Conservation (phyloP, 768 basidiomycete species). For the Tulasnella sp. region DNA sequence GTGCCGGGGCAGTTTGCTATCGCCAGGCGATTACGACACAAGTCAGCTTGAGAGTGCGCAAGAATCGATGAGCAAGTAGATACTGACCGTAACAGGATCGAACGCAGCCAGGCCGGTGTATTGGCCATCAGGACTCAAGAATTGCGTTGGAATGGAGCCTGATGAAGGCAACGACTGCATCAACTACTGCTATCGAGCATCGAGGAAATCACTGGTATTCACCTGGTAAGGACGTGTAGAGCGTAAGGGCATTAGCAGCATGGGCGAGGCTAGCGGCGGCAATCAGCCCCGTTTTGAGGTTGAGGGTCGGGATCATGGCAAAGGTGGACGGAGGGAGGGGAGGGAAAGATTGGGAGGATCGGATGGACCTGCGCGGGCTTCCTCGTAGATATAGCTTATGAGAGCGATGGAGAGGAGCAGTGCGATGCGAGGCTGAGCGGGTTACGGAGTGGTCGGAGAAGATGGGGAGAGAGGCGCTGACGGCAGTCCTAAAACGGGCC, state of each 20-base stretch:
- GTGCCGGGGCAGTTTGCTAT: conserved; percentile 23
- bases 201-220: neutral
- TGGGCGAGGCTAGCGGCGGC: conserved; percentile 20
- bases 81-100: conserved; percentile 32
- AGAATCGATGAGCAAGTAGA: neutral
- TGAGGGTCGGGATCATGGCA: conserved; percentile 14
- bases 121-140: conserved; percentile 22
- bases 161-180: neutral
- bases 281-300: conserved; percentile 20
- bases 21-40: neutral
- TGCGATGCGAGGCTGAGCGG: conserved; percentile 1
- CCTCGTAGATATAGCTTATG: neutral
- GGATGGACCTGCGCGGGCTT: neutral
- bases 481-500: conserved; percentile 1
- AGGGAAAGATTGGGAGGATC: neutral
- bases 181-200: neutral
- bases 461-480: neutral
- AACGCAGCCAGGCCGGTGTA: conserved; percentile 33
- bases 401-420: neutral
- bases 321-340: neutral
- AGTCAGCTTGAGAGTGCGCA: neutral
- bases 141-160: conserved; percentile 33
- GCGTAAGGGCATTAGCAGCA: conserved; percentile 28
- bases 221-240: conserved; percentile 29
- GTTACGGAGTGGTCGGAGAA: conserved; percentile 18